A percentile compares a stretch with the other conserved stretches of the same genome.
Conservation (phyloP, 306 rosid species). For the Urtica urens region DNA sequence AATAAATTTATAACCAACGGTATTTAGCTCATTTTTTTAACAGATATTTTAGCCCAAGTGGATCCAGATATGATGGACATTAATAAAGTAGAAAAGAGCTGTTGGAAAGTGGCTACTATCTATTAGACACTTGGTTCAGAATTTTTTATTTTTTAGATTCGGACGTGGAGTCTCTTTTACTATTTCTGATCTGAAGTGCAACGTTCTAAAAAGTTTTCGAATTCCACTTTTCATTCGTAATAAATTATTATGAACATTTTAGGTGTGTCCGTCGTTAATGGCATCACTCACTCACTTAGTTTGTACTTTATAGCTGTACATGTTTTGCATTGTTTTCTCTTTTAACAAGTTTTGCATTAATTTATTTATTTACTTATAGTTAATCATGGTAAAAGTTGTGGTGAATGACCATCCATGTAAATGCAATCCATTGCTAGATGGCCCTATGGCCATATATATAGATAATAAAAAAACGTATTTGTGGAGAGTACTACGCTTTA, state of each 20-base stretch:
- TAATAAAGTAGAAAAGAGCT: neutral
- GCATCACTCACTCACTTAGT: neutral
- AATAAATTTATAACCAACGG: no score
- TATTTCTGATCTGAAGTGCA: neutral
- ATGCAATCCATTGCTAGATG: no score
- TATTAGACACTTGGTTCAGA: neutral
- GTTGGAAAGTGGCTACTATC: neutral
- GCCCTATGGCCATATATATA: no score
- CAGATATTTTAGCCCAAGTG: neutral
- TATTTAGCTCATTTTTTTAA: no score
- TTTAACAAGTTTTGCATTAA: neutral
- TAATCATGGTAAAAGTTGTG: no score
- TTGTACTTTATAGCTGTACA: no score
- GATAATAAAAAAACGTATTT: no score
- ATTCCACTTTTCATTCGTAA: neutral
- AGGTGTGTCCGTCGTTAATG: neutral
- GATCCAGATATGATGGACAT: neutral
- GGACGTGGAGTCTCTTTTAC: neutral
- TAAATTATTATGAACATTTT: neutral
- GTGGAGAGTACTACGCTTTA: no score
- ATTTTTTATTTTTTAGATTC: neutral
- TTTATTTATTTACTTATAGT: neutral
- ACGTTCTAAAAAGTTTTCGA: neutral
- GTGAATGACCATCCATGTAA: no score
- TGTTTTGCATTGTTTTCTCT: no score